Evolutionary conservation across 2,329 filamentous ascomycete species (phyloP), one percentile per base, ranked within the genome.

Genomic region (Ophiocordyceps unilateralis): DNA sequence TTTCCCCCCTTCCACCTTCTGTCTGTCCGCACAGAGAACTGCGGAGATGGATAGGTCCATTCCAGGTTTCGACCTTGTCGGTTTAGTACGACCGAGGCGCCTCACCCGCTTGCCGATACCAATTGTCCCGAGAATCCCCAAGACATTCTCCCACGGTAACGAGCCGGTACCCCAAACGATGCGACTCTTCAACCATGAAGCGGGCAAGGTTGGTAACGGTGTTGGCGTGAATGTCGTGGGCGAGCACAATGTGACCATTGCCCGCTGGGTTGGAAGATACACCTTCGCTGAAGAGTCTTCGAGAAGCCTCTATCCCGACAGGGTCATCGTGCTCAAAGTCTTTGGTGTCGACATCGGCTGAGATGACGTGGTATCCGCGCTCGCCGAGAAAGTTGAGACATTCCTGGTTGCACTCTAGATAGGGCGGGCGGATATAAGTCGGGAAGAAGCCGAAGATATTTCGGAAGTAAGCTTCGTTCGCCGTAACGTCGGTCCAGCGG

Each of bases 281-380:
- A 10, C 40, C 5, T 58, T 55, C 44, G 20, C 36, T 39, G 19
- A 39, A 39, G 2, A 21, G 10, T 4, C 15, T 10, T 5, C 20
- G 11, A 9, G 36, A 21, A 2, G 12, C 36, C 12, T 15, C 12
- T 2, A 39, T 39, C 5, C 36, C 19, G 36, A 14, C 20, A 8
- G 28, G 28, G 17, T 20, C 20, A 9, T 67, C 62, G 49, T 75
- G 67, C 50, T 72, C 61, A 52, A 72, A 78, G 56, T 78, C 75
- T 47, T 76, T 69, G 15, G 75, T 78, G 53, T 79, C 74, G 14
- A 78, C 56, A 51, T 76, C 69, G 49, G 69, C 72, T 50, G 70
- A 71, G 46, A 70, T 62, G 48, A 75, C 56, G 51, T 76, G 70
- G 55, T 77, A 77, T 36, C 67, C 69, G 20, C 76, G 54, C 23